These are phyloP conservation scores for Neurospora discreta DNA, from an alignment of 495 filamentous ascomycete species.

Conservation along the genomic window DNA sequence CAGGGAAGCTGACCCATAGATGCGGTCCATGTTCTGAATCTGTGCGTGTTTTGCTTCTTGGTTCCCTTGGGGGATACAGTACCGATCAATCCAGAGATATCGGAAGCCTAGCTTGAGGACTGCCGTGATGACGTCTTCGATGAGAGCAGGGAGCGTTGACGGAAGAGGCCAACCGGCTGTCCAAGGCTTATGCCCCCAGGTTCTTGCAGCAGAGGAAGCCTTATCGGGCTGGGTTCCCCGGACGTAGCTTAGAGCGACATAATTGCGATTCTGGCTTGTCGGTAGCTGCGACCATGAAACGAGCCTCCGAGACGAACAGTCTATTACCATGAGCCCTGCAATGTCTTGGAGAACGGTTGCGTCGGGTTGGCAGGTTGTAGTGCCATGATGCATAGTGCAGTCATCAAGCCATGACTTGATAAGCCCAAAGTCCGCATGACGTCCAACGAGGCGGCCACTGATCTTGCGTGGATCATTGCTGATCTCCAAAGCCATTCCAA, in stretches of 20 bases:
- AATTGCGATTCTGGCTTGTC: not conserved
- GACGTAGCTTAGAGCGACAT: not conserved
- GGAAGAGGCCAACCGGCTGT: not conserved
- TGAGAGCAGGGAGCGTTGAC: not conserved
- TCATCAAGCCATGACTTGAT: not conserved
- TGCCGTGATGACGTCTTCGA: not conserved
- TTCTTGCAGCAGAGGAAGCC: too few species aligned
- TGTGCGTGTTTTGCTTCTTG: not conserved
- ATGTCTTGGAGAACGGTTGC: not conserved
- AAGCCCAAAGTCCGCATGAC: not conserved
- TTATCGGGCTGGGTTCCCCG: too few species aligned
- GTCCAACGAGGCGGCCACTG: not conserved
- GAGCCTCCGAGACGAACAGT: not conserved
- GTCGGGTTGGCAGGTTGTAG: not conserved
- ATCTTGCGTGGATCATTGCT: not conserved
- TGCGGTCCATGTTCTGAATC: not conserved
- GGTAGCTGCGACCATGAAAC: not conserved
- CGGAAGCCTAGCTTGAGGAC: not conserved
- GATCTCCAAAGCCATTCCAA: not conserved
- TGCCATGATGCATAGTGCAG: not conserved
- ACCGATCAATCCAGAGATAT: not conserved
- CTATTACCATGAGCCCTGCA: not conserved
- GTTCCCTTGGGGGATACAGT: not conserved
- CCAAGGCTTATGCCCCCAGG: too few species aligned
- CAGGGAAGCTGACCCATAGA: not conserved